These are phyloP conservation scores for Saccharomycopsis fermentans DNA, from an alignment of 805 yeast species.

Conservation along the genomic window DNA sequence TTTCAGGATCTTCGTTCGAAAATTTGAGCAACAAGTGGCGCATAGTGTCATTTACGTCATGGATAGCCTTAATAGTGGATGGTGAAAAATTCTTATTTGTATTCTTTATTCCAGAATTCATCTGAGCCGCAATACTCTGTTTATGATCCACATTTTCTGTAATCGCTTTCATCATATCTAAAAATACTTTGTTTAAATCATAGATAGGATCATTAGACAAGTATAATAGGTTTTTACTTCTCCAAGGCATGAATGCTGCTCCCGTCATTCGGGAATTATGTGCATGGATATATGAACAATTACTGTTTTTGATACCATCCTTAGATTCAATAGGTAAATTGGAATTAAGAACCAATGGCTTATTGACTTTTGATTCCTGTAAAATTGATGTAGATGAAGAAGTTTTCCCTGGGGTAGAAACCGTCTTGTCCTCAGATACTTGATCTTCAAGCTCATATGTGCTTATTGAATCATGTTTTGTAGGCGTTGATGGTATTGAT, in stretches of 20 bases:
- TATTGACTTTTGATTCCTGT: neutral
- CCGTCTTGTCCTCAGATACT: neutral
- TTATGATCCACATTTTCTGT: neutral
- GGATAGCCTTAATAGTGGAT: neutral
- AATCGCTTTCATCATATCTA: neutral
- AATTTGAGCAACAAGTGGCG: neutral
- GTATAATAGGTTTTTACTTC: slow-evolving; percentile 53
- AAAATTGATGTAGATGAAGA: neutral
- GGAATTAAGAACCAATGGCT: slow-evolving; percentile 24
- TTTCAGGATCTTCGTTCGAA: neutral
- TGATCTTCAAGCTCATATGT: neutral
- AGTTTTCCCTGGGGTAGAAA: neutral
- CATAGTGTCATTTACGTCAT: neutral
- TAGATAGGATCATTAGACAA: slow-evolving; percentile 72
- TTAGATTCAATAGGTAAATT: slow-evolving; percentile 6
- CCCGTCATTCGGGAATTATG: slow-evolving; percentile 65
- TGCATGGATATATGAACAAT: slow-evolving; percentile 66
- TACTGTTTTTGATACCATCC: slow-evolving; percentile 36
- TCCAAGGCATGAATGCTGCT: slow-evolving; percentile 68
- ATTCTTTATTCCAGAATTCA: neutral
- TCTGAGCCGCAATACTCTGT: neutral
- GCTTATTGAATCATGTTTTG: neutral
- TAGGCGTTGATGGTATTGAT: neutral
- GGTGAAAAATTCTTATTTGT: neutral
- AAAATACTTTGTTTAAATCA: slow-evolving; percentile 35